phyloP scores from a whole-genome alignment of 2,329 filamentous ascomycete species.

The Diaporthe sp. region DNA sequence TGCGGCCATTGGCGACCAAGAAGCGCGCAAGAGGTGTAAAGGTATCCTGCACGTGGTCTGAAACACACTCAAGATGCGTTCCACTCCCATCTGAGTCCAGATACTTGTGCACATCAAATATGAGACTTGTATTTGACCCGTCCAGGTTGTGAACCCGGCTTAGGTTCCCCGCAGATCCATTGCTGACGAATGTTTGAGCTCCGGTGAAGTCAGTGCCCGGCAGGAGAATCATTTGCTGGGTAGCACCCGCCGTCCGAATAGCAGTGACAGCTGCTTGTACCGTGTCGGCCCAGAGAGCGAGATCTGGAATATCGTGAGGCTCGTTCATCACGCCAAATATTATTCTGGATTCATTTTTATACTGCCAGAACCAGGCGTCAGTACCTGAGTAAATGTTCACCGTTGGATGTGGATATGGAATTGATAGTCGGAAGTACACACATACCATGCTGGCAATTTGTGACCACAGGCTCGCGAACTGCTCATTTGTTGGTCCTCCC shows the following conservation, averaged over 20 bases:
- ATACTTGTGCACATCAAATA: conserved; percentile 73
- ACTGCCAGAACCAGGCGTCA: conserved; percentile 48
- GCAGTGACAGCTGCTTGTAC: conserved; percentile 75
- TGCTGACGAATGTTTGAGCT: conserved; percentile 62
- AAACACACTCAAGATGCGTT: conserved; percentile 63
- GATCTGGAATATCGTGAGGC: conserved; percentile 70
- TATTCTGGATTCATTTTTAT: conserved; percentile 66
- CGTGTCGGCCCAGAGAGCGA: conserved; percentile 70
- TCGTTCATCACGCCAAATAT: conserved; percentile 80
- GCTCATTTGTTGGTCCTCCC: conserved; percentile 71
- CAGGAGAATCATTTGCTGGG: conserved; percentile 73
- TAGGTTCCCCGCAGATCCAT: conserved; percentile 65
- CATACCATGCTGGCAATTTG: conserved; percentile 65
- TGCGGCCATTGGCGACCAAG: conserved; percentile 61
- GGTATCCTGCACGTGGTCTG: conserved; percentile 62
- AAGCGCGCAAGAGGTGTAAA: conserved; percentile 63
- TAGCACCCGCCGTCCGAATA: conserved; percentile 76
- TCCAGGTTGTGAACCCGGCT: conserved; percentile 71
- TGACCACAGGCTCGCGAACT: conserved; percentile 74
- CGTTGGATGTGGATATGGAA: background rate
- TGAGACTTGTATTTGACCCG: conserved; percentile 67
- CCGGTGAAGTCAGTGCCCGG: conserved; percentile 73
- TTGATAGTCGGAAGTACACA: background rate
- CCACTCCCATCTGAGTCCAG: conserved; percentile 69
- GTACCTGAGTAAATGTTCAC: background rate